Base-by-base conservation (phyloP, 495 filamentous ascomycete species). In the Talaromyces thailandensis region DNA sequence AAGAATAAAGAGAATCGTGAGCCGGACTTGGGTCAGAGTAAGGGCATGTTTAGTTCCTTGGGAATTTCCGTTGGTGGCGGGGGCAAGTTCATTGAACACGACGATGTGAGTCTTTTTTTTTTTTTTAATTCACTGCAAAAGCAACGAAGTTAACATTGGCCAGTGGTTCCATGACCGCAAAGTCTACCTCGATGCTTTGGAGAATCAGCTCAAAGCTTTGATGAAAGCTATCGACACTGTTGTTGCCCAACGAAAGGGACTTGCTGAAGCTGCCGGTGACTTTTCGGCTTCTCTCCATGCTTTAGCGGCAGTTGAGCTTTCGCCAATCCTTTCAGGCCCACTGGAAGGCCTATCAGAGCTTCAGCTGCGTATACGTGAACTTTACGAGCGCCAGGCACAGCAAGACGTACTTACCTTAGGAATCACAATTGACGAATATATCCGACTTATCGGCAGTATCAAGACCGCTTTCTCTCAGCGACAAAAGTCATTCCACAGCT, bases 81-180 rank as follows among this genome's bases (percentile, higher is more conserved):
- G 31, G 79, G 78, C 57, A 98, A 98, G 73, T 98, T 98, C 75
- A 88, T 98, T 48, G 94, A 98, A 71, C 95, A 96, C 67, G 94
- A 98, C 75, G 94, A 98, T 74, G 91, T 94, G 77, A 81, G 87
- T 81, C 63, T 16, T 31, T 31, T 50, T 8, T 28, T 32, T 31
- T n/a, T 16, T 31, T 31, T 50, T 52, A 31, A n/a, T n/a, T 11
- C 9, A 12, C 9, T 35, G 9, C 60, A 62, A 50, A 62, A 18
- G 64, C 63, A 43, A 52, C 63, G 18, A 32, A 24, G 51, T 6
- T 51, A 26, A 28, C 32, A 23, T 29, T 1, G 14, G 2, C 16
- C 62, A 92, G 91, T 98, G 93, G 93, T 98, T 98, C 79, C 95
- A 97, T 68, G 95, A 98, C 64, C 92, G 95, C 51, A 88, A 85